Percentiles rank a stretch among this genome's conserved stretches.
These are phyloP conservation scores for Coniochaeta hoffmannii DNA, from an alignment of 2,329 filamentous ascomycete species.

Conservation along the genomic window DNA sequence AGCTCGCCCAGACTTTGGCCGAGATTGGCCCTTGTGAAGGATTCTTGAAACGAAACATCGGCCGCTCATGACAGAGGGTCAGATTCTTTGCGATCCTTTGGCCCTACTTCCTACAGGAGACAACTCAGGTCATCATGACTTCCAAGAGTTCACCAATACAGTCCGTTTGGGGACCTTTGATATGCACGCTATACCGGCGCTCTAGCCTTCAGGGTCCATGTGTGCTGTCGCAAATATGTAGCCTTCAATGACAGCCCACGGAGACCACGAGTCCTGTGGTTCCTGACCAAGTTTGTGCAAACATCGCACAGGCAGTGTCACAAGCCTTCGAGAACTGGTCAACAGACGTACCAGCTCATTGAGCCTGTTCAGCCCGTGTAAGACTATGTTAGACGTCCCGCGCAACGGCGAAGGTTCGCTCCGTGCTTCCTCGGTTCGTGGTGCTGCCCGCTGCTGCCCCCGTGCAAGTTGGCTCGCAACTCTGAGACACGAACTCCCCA, in stretches of 20 bases:
- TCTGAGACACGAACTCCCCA: slow-evolving; percentile 5
- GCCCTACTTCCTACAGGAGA: not conserved
- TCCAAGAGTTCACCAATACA: not conserved
- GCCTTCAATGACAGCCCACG: too few relatives aligned
- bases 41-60: too few relatives aligned
- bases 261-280: too few relatives aligned
- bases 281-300: too few relatives aligned
- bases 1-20: not conserved
- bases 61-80: too few relatives aligned
- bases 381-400: not conserved
- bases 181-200: too few relatives aligned
- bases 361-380: slow-evolving; percentile 6
- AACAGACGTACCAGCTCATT: slow-evolving; percentile 4
- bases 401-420: slow-evolving; percentile 1
- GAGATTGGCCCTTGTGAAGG: too few relatives aligned
- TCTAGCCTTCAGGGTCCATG: too few relatives aligned
- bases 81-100: too few relatives aligned
- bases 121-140: not conserved
- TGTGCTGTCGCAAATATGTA: too few relatives aligned
- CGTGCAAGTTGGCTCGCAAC: not conserved
- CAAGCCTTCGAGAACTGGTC: not conserved
- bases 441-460: slow-evolving; percentile 2
- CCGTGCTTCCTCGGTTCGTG: slow-evolving; percentile 1
- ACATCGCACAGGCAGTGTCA: not conserved
- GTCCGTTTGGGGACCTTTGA: not conserved